Conservation (phyloP, 2,329 filamentous ascomycete species). For the Nemania bipapillata region DNA sequence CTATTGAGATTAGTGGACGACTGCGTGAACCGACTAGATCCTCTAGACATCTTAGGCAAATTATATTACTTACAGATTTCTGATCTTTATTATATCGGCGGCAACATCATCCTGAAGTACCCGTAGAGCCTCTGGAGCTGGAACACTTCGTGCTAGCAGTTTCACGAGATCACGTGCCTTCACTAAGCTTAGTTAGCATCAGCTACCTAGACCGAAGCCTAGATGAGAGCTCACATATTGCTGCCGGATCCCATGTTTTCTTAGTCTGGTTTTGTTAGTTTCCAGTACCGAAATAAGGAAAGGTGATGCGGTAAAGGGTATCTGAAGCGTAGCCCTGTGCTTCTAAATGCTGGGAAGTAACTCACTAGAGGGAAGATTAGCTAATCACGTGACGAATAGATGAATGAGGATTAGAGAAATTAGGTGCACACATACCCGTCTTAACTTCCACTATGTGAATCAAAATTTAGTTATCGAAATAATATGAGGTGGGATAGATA, state of each 20-base stretch:
- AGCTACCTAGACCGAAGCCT: neutral
- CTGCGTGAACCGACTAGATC: neutral
- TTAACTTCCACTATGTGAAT: conserved; percentile 32
- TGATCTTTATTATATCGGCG: conserved; percentile 79
- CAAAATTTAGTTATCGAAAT: conserved; percentile 13
- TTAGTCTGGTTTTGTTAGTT: conserved; percentile 30
- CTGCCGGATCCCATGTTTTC: conserved; percentile 74
- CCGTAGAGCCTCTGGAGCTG: conserved; percentile 90
- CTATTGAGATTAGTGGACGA: conserved; percentile 77
- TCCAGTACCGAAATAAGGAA: neutral
- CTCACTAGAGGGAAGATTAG: conserved; percentile 32
- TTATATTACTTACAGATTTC: conserved; percentile 29
- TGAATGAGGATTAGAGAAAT: neutral
- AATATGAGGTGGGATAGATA: neutral
- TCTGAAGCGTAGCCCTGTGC: neutral
- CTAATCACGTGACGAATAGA: neutral
- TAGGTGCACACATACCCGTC: conserved; percentile 24
- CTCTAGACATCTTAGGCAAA: neutral
- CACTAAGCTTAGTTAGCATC: conserved; percentile 54
- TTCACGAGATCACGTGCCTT: conserved; percentile 96
- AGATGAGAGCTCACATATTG: conserved; percentile 66
- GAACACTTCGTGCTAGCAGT: conserved; percentile 88
- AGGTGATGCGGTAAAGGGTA: neutral
- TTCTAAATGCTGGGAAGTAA: neutral
- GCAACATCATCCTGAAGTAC: conserved; percentile 92